phyloP scores from a whole-genome alignment of 345 rosid species.

The Psidium guajava region DNA sequence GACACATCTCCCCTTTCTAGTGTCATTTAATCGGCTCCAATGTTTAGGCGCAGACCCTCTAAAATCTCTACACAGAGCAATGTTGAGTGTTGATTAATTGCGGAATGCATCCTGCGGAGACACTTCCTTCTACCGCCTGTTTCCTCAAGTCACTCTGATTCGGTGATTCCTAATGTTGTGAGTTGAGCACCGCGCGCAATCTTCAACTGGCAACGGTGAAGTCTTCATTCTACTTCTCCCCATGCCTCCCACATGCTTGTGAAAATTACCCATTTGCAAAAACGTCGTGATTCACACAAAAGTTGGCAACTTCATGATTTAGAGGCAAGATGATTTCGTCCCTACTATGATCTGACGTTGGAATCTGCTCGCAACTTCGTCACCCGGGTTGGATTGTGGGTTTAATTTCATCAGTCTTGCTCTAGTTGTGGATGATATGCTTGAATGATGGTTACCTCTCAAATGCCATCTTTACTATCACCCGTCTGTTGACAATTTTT shows the following conservation, averaged over 20 bases:
- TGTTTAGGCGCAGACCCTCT: no score
- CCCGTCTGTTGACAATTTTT: not conserved
- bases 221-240: not conserved
- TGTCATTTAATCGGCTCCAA: not conserved
- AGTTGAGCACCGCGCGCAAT: not conserved
- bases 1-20: not conserved
- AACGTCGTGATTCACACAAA: not conserved
- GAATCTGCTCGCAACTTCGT: not conserved
- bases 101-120: no score
- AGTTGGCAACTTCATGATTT: not conserved
- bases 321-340: not conserved
- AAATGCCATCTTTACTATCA: not conserved
- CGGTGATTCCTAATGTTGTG: not conserved
- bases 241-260: not conserved
- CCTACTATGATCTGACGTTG: not conserved
- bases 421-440: not conserved
- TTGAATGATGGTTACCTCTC: not conserved
- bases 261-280: not conserved
- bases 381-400: not conserved
- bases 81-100: not conserved
- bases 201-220: not conserved
- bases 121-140: not conserved
- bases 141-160: not conserved
- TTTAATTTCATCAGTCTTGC: not conserved
- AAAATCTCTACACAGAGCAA: no score